These are phyloP conservation scores for Volvox reticuliferus DNA, from an alignment of 139 green algal genomes.

Conservation along the genomic window DNA sequence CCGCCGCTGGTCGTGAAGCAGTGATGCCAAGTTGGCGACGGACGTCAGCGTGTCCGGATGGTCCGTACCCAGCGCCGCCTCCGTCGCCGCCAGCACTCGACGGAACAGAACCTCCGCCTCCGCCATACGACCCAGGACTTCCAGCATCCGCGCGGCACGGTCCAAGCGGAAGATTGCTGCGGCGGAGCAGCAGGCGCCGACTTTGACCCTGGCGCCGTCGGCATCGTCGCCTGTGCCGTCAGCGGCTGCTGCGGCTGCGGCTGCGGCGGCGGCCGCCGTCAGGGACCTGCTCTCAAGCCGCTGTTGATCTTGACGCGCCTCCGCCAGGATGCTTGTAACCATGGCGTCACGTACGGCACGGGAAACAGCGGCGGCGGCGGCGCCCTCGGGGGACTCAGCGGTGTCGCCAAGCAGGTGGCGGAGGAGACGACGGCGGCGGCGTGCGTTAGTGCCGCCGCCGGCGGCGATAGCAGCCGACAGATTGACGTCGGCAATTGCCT, in stretches of 20 bases:
- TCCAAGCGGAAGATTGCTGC: neutral
- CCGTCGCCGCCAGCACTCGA: conserved; percentile 30
- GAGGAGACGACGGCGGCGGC: neutral
- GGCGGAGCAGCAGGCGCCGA: neutral
- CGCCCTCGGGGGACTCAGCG: neutral
- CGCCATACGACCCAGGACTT: neutral
- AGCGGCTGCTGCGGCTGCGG: neutral
- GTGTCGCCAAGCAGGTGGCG: neutral
- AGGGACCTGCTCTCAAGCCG: neutral
- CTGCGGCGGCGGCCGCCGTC: neutral
- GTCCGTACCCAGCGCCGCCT: conserved; percentile 22
- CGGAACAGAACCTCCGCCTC: conserved; percentile 40
- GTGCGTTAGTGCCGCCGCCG: neutral
- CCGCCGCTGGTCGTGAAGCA: conserved; percentile 28
- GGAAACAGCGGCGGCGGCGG: neutral
- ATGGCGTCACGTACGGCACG: neutral
- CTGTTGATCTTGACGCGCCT: neutral
- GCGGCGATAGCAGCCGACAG: neutral
- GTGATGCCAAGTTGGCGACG: conserved; percentile 8
- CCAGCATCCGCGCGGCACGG: conserved; percentile 15
- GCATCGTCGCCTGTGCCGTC: neutral
- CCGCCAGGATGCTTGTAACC: neutral
- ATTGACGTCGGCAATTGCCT: conserved; percentile 14
- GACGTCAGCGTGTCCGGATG: conserved; percentile 2
- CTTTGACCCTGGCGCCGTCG: neutral